phyloP scores from a whole-genome alignment of 306 rosid species.

The Cotoneaster glaucophyllus region DNA sequence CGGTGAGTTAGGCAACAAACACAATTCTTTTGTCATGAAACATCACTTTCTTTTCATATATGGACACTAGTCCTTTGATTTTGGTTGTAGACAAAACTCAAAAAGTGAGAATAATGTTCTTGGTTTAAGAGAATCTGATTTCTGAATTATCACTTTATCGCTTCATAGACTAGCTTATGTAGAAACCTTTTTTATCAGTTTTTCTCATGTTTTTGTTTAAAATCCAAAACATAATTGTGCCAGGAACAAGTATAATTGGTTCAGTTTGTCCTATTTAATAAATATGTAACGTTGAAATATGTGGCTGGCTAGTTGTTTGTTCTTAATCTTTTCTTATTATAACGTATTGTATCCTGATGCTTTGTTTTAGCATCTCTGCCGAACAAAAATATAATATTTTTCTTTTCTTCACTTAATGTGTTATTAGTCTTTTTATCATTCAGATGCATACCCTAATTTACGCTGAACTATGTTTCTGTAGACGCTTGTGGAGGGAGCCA shows the following conservation, averaged over 20 bases:
- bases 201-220: too few species aligned
- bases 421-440: neutral
- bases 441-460: neutral
- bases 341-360: too few species aligned
- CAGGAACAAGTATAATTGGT: too few species aligned
- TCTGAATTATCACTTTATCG: neutral
- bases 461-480: conserved; percentile 28
- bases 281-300: too few species aligned
- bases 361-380: too few species aligned
- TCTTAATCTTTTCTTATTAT: too few species aligned
- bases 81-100: neutral
- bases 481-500: conserved; percentile 86
- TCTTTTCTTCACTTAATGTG: too few species aligned
- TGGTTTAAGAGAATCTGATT: neutral
- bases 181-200: too few species aligned
- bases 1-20: conserved; percentile 41
- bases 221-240: too few species aligned
- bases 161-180: neutral
- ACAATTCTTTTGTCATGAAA: conserved; percentile 1
- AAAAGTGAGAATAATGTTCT: neutral
- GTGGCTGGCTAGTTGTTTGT: too few species aligned
- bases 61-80: neutral
- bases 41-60: neutral
- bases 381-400: too few species aligned
- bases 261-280: too few species aligned